These are phyloP conservation scores for Samsoniella hepiali DNA, from an alignment of 2,329 filamentous ascomycete genomes.

Conservation along the genomic window DNA sequence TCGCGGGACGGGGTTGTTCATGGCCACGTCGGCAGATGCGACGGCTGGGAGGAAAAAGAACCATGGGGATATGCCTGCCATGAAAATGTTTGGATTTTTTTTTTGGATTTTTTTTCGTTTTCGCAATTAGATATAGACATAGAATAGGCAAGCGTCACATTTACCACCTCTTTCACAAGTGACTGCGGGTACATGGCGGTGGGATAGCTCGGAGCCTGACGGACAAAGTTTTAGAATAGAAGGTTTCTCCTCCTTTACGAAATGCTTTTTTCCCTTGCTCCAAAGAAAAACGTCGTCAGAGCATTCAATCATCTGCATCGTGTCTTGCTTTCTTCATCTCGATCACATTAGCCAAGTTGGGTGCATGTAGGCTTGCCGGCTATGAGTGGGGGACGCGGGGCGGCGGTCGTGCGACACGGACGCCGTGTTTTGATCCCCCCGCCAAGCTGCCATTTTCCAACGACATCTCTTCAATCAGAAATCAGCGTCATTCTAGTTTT, in stretches of 20 bases:
- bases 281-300: too few relatives aligned
- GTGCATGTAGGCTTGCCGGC: not conserved
- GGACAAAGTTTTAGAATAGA: not conserved
- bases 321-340: too few relatives aligned
- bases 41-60: not conserved
- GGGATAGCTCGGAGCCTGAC: not conserved
- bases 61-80: not conserved
- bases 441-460: not conserved
- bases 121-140: slow-evolving; percentile 14
- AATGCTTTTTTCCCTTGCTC: too few relatives aligned
- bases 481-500: not conserved
- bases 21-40: not conserved
- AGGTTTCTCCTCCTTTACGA: not conserved
- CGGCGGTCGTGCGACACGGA: not conserved
- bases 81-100: not conserved
- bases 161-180: not conserved
- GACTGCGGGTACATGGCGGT: too few relatives aligned
- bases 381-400: not conserved
- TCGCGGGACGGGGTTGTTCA: slow-evolving; percentile 9
- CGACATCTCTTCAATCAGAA: not conserved
- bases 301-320: too few relatives aligned
- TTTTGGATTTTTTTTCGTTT: not conserved
- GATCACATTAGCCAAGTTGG: not conserved
- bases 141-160: slow-evolving; percentile 12
- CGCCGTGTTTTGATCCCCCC: slow-evolving; percentile 7